Percentiles rank a stretch among this genome's conserved stretches.
Conservation (phyloP, 2,329 filamentous ascomycete genomes). For the Aspergillus quadrilineatus region DNA sequence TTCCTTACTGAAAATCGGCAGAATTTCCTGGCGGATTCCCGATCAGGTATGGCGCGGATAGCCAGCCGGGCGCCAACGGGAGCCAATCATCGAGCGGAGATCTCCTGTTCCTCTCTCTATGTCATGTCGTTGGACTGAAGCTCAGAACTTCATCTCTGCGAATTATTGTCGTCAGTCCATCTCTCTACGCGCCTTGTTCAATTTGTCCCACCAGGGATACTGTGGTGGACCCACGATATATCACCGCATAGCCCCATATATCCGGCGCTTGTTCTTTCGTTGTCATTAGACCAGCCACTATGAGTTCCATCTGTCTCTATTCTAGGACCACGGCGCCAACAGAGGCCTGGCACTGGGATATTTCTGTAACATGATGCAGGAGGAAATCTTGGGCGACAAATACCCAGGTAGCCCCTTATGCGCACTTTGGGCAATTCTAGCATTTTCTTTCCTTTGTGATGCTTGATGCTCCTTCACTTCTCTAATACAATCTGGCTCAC, state of each 20-base stretch:
- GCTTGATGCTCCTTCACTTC: slow-evolving; percentile 1
- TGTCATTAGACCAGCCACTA: slow-evolving; percentile 22
- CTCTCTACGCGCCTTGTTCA: slow-evolving; percentile 14
- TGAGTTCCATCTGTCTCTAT: slow-evolving; percentile 29
- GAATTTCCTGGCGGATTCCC: slow-evolving; percentile 36
- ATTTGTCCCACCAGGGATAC: background rate
- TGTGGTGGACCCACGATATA: background rate
- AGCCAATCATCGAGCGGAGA: slow-evolving; percentile 27
- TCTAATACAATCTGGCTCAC: background rate
- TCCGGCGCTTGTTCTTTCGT: slow-evolving; percentile 12
- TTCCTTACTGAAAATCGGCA: slow-evolving; percentile 27
- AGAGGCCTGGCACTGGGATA: slow-evolving; percentile 17
- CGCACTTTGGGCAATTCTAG: background rate
- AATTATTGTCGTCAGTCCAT: background rate
- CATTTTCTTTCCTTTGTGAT: background rate
- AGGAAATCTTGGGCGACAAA: slow-evolving; percentile 16
- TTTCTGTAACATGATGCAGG: slow-evolving; percentile 21
- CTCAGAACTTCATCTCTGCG: background rate
- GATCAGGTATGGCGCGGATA: slow-evolving; percentile 31
- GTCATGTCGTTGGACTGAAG: background rate
- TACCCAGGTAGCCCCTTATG: slow-evolving; percentile 7
- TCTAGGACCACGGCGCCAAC: slow-evolving; percentile 34
- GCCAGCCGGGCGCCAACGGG: slow-evolving; percentile 20
- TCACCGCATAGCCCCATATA: background rate
- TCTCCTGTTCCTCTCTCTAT: slow-evolving; percentile 18